Evolutionary conservation across 345 rosid genomes (phyloP).

Genomic region (Euclidium syriacum): DNA sequence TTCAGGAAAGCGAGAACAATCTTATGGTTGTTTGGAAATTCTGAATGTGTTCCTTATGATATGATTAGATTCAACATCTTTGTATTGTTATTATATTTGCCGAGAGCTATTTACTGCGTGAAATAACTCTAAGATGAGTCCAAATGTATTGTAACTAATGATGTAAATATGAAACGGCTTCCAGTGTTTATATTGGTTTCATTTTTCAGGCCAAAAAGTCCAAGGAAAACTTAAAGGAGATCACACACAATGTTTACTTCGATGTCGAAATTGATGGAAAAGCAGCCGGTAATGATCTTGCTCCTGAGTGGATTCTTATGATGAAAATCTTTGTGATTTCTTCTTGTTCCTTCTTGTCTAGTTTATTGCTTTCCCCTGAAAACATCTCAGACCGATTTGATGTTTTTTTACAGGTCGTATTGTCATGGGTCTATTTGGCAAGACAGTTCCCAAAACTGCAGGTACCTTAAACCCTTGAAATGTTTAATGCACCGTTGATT

Average conservation of each 20-base stretch:
- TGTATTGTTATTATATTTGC: neutral
- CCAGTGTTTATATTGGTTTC: neutral
- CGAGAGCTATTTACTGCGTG: neutral
- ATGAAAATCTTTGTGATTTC: neutral
- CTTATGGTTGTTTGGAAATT: neutral
- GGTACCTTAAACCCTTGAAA: slow-evolving; percentile 38
- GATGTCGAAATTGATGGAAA: slow-evolving; percentile 93
- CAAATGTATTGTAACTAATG: neutral
- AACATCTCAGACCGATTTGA: neutral
- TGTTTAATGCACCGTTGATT: neutral
- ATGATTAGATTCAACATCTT: neutral
- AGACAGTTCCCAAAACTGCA: slow-evolving; percentile 89
- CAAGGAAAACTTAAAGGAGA: slow-evolving; percentile 59
- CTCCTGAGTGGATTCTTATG: neutral
- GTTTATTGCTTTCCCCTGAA: neutral
- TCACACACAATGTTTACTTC: slow-evolving; percentile 86
- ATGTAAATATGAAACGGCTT: neutral
- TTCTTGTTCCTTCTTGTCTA: neutral
- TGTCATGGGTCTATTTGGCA: slow-evolving; percentile 86
- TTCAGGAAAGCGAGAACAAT: neutral
- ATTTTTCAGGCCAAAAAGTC: slow-evolving; percentile 53
- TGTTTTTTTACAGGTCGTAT: slow-evolving; percentile 55
- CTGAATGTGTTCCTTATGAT: neutral
- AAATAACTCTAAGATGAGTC: neutral
- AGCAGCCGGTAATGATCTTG: slow-evolving; percentile 65